Evolutionary conservation across 257 asterid genomes (phyloP), one percentile per base, ranked within the genome.

Genomic region (Marsdenia floribunda): DNA sequence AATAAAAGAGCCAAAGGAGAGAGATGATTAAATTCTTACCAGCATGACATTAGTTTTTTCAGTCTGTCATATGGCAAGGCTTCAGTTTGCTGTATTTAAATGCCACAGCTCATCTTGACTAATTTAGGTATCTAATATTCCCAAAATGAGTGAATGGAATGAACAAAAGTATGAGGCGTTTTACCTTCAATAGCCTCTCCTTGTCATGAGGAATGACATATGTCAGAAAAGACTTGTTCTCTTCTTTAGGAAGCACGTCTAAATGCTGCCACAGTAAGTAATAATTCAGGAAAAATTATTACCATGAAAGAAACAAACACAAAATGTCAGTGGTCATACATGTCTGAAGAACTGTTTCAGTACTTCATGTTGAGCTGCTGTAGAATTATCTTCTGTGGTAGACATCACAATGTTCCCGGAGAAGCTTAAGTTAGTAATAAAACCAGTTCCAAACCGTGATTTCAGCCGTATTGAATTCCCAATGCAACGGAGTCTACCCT

Each of bases 401-500:
- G 87, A 87, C 74, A 84, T 67, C 38, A 81, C 75, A 75, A 77
- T 80, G 70, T 85, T 87, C 54, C 79, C 88, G 44, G 89, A 80
- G 76, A 92, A 92, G 88, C 94, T 90, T 79, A 92, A 73, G 52
- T 84, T 88, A 29, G 96, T 89, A 76, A 92, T 82, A 73, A 92
- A 92, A 77, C 98, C 97, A 0, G 97, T 89, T 73, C 98, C 98
- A 74, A 89, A 92, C 58, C 85, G 80, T 76, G 98, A 92, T 75
- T 92, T 92, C 82, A 92, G 79, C 85, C 97, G 84, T 76, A 92
- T 88, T 44, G 98, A 92, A 77, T 96, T 91, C 82, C 98, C 98
- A 78, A 92, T 86, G 86, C 98, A 92, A 53, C 98, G 93, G 77
- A 92, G 98, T 80, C 92, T 86, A 70, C 98, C 98, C 86, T 92